phyloP scores from a whole-genome alignment of 208 protist genomes.

The Trichomonas tenax region DNA sequence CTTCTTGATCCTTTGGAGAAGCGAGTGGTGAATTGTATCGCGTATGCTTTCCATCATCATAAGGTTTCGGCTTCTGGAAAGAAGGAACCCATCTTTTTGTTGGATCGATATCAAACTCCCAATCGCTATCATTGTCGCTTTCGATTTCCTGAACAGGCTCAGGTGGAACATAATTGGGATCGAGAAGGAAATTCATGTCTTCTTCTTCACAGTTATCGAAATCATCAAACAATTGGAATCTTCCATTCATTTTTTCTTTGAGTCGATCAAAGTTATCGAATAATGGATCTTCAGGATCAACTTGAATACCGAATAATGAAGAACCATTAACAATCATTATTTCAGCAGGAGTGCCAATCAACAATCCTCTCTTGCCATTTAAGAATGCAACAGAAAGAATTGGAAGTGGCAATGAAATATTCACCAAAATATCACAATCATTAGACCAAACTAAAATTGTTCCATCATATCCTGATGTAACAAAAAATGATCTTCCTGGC shows the following conservation, averaged over 20 bases:
- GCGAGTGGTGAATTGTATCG: background rate
- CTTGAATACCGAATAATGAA: background rate
- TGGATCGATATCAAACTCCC: background rate
- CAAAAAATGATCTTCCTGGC: background rate
- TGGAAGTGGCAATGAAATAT: background rate
- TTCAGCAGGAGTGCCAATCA: background rate
- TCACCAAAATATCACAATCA: background rate
- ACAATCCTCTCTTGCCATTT: background rate
- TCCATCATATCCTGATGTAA: background rate
- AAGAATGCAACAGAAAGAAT: background rate
- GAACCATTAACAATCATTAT: background rate
- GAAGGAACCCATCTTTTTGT: background rate
- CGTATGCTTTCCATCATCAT: background rate
- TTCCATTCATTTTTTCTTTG: background rate
- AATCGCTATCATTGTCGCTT: background rate
- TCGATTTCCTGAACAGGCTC: background rate
- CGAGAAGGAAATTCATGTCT: background rate
- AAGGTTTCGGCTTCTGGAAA: background rate
- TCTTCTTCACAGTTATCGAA: background rate
- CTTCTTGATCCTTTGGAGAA: background rate
- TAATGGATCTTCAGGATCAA: conserved; percentile 6
- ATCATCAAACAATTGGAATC: background rate
- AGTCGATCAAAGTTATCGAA: background rate
- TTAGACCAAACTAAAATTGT: background rate
- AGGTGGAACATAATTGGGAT: background rate